Evolutionary conservation across 371 early-diverging fungal genomes (phyloP).

Genomic region (Basidiobolus meristosporus): DNA sequence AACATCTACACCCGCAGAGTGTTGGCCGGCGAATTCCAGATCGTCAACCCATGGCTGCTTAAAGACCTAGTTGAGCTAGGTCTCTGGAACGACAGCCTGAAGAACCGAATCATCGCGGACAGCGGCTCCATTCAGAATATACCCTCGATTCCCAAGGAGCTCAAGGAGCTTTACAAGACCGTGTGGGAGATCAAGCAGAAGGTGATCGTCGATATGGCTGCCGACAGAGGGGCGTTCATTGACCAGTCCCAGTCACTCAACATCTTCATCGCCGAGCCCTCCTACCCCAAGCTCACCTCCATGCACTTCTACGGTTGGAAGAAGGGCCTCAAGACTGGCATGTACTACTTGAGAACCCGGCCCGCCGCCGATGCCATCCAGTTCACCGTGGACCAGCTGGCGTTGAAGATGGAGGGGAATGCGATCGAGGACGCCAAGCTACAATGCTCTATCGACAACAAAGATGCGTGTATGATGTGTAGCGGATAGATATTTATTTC

Average conservation of each 20-base stretch:
- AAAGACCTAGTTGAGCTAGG: constrained; percentile 84
- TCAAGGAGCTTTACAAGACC: constrained; percentile 95
- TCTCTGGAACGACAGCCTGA: constrained; percentile 92
- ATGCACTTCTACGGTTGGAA: constrained; percentile 99
- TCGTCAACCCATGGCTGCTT: constrained; percentile 94
- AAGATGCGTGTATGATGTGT: constrained; percentile 84
- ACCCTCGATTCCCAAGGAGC: constrained; percentile 68
- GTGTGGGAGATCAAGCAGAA: constrained; percentile 97
- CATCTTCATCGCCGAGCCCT: constrained; percentile 87
- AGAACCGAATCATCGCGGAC: constrained; percentile 92
- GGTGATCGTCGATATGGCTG: constrained; percentile 67
- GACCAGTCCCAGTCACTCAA: constrained; percentile 99
- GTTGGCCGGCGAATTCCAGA: constrained; percentile 98
- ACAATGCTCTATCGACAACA: constrained; percentile 75
- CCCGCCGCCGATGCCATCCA: constrained; percentile 98
- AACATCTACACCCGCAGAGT: constrained; percentile 98
- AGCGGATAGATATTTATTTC: constrained; percentile 29
- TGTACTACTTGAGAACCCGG: constrained; percentile 97
- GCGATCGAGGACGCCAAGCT: constrained; percentile 36
- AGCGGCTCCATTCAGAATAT: constrained; percentile 86
- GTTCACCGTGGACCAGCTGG: constrained; percentile 50
- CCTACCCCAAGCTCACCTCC: constrained; percentile 78
- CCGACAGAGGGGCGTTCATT: constrained; percentile 94
- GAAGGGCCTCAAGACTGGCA: constrained; percentile 98
- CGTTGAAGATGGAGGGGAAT: constrained; percentile 9